phyloP scores from a whole-genome alignment of 768 basidiomycete genomes.

The Suillus ampliporus region DNA sequence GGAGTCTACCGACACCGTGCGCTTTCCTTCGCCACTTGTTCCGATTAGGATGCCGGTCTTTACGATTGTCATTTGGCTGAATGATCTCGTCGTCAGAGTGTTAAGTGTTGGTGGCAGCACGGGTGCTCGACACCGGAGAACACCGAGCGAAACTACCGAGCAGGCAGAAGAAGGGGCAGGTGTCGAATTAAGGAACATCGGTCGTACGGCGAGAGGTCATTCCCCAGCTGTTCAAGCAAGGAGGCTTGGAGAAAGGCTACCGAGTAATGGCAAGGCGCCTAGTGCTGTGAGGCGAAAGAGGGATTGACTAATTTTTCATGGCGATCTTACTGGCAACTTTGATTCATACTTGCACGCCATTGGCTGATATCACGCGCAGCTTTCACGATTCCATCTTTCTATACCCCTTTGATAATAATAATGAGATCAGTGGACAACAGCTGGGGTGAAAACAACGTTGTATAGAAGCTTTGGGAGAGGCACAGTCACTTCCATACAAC shows the following conservation, averaged over 20 bases:
- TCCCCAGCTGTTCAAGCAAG: constrained; percentile 6
- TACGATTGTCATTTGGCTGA: constrained; percentile 71
- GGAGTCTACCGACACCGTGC: constrained; percentile 46
- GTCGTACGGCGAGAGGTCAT: neutral
- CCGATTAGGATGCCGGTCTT: constrained; percentile 85
- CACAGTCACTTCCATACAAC: neutral
- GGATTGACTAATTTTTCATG: constrained; percentile 42
- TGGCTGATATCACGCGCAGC: neutral
- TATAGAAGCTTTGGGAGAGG: neutral
- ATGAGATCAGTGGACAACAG: neutral
- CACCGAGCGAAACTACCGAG: constrained; percentile 57
- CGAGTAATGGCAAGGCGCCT: constrained; percentile 21
- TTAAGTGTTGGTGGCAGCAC: constrained; percentile 58
- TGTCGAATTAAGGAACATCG: constrained; percentile 28
- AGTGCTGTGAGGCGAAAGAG: constrained; percentile 50
- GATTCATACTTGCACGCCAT: neutral
- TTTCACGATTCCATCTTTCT: neutral
- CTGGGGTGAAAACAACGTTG: neutral
- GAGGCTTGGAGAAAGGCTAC: constrained; percentile 17
- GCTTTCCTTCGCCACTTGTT: constrained; percentile 76
- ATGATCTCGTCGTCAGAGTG: constrained; percentile 68
- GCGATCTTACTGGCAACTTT: too few relatives aligned
- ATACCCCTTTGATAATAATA: constrained; percentile 1
- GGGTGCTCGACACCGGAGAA: constrained; percentile 28
- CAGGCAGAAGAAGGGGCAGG: constrained; percentile 66